Evolutionary conservation across 2,329 filamentous ascomycete genomes (phyloP).

Genomic region (Botrytis paeoniae): DNA sequence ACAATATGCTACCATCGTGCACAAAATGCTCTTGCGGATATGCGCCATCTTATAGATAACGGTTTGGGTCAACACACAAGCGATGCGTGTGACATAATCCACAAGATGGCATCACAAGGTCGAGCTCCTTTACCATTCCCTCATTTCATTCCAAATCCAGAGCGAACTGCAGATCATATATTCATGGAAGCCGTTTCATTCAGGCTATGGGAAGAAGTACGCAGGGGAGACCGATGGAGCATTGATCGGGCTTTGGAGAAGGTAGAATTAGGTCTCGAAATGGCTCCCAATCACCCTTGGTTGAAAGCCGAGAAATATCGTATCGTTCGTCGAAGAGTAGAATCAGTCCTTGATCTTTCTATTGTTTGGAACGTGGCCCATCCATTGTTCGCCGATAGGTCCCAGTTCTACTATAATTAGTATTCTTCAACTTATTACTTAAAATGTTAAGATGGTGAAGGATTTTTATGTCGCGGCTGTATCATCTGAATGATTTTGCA

Average conservation of each 20-base stretch:
- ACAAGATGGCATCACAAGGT: not conserved
- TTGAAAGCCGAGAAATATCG: not conserved
- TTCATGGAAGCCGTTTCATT: not conserved
- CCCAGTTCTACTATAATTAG: no score
- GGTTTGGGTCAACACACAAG: no score
- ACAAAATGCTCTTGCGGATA: not conserved
- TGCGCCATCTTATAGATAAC: not conserved
- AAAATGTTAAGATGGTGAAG: no score
- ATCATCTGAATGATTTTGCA: not conserved
- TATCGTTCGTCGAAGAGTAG: not conserved
- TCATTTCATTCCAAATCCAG: no score
- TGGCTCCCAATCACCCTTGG: not conserved
- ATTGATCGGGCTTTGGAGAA: not conserved
- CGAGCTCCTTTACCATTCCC: not conserved
- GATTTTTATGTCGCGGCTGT: no score
- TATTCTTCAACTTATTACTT: no score
- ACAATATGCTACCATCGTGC: not conserved
- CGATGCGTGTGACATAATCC: not conserved
- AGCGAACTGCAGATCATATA: not conserved
- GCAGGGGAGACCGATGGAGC: not conserved
- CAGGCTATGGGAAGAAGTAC: not conserved
- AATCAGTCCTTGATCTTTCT: not conserved
- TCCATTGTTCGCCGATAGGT: no score
- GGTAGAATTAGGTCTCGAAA: not conserved
- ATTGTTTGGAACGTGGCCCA: no score